phyloP scores from a whole-genome alignment of 768 basidiomycete genomes.

The Macrolepiota albuminosa region DNA sequence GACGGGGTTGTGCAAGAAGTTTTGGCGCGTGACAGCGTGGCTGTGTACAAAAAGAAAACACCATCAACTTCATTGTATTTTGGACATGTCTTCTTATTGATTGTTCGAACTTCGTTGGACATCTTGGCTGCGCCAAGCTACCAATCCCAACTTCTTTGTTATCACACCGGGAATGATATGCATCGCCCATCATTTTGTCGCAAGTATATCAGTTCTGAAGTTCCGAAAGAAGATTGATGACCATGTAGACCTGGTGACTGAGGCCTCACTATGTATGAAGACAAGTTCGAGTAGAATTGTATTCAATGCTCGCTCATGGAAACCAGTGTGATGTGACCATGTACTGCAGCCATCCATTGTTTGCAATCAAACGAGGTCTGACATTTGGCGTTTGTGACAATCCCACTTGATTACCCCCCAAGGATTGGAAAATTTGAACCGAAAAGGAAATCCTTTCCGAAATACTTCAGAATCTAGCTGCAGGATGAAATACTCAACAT shows the following conservation, averaged over 20 bases:
- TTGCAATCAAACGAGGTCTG: background rate
- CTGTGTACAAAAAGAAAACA: slow-evolving; percentile 12
- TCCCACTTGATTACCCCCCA: no score
- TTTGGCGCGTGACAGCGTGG: slow-evolving; percentile 18
- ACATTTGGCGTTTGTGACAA: background rate
- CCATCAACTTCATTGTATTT: background rate
- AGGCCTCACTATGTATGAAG: background rate
- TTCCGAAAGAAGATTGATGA: background rate
- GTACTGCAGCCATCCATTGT: background rate
- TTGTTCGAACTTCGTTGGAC: background rate
- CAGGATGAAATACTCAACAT: background rate
- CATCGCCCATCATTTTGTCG: background rate
- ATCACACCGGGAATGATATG: background rate
- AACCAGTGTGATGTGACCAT: background rate
- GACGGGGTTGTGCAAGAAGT: slow-evolving; percentile 7
- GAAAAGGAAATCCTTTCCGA: background rate
- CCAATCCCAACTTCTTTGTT: background rate
- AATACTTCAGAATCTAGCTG: background rate
- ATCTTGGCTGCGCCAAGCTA: background rate
- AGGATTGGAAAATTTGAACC: background rate
- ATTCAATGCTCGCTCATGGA: background rate
- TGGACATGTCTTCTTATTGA: background rate
- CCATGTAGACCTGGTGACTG: background rate
- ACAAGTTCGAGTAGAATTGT: background rate
- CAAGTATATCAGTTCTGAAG: background rate